Evolutionary conservation across 2,329 filamentous ascomycete species (phyloP).

Genomic region (Bipolaris victoriae): DNA sequence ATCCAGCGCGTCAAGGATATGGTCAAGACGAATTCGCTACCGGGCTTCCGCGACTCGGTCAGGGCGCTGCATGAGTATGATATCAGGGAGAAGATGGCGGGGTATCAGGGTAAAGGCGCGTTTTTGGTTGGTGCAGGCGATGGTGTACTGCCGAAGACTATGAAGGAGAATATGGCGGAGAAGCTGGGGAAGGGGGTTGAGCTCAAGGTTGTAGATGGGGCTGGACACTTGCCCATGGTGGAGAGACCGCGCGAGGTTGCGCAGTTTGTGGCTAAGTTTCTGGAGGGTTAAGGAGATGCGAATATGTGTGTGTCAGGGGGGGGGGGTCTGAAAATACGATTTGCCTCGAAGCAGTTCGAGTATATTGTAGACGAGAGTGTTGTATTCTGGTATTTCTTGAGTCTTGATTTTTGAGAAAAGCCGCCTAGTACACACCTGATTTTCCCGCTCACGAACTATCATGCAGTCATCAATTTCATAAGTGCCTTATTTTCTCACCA

Average conservation of each 20-base stretch:
- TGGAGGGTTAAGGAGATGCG: slow-evolving; percentile 10
- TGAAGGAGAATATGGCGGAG: slow-evolving; percentile 72
- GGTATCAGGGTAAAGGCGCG: slow-evolving; percentile 64
- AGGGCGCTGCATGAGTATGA: slow-evolving; percentile 76
- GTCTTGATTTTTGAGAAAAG: too few relatives aligned
- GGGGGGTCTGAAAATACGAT: too few relatives aligned
- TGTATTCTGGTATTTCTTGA: too few relatives aligned
- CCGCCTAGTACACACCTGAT: too few relatives aligned
- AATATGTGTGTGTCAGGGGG: neutral
- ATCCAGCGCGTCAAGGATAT: slow-evolving; percentile 69
- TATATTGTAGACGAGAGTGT: too few relatives aligned
- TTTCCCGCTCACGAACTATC: too few relatives aligned
- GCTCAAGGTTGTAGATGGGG: slow-evolving; percentile 69
- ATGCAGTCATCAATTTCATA: too few relatives aligned
- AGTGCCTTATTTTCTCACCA: too few relatives aligned
- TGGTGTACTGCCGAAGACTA: slow-evolving; percentile 76
- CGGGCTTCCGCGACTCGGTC: slow-evolving; percentile 71
- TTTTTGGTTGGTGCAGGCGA: slow-evolving; percentile 77
- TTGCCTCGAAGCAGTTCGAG: too few relatives aligned
- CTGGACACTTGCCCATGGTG: slow-evolving; percentile 85
- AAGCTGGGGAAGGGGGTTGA: slow-evolving; percentile 54
- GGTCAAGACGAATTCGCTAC: slow-evolving; percentile 71
- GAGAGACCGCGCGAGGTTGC: slow-evolving; percentile 75
- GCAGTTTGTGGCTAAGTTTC: slow-evolving; percentile 64
- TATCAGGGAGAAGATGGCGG: slow-evolving; percentile 62